These are phyloP conservation scores for Aureobasidium subglaciale DNA, from an alignment of 2,329 filamentous ascomycete genomes.

Conservation along the genomic window DNA sequence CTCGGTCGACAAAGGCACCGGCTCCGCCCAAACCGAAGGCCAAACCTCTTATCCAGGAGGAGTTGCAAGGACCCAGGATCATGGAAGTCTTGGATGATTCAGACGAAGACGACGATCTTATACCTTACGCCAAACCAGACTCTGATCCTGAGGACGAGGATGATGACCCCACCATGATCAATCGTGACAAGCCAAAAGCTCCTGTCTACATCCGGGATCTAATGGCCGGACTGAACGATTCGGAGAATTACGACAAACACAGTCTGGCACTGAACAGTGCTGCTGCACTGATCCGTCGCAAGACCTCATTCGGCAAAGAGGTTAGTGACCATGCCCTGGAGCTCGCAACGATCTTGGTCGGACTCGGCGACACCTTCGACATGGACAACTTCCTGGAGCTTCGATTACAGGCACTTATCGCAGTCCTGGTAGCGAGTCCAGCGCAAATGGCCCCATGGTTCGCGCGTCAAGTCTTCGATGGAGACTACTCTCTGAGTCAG, in stretches of 20 bases:
- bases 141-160: conserved; percentile 88
- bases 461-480: conserved; percentile 76
- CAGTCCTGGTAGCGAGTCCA: conserved; percentile 70
- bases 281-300: conserved; percentile 74
- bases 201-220: conserved; percentile 90
- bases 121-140: conserved; percentile 76
- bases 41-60: conserved; percentile 20
- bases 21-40: not conserved
- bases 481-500: conserved; percentile 84
- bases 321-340: conserved; percentile 78
- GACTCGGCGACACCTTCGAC: conserved; percentile 79
- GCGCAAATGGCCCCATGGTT: conserved; percentile 76
- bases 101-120: conserved; percentile 57
- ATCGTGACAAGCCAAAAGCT: conserved; percentile 71
- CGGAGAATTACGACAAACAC: conserved; percentile 78
- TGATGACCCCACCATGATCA: conserved; percentile 81
- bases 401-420: conserved; percentile 72
- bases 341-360: conserved; percentile 66
- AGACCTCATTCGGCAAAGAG: conserved; percentile 81
- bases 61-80: conserved; percentile 27
- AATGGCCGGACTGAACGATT: conserved; percentile 68
- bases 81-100: conserved; percentile 25
- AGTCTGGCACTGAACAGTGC: conserved; percentile 71
- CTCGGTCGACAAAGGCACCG: not conserved
- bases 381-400: conserved; percentile 70